A percentile compares a stretch with the other conserved stretches of the same genome.
Conservation (phyloP, 768 basidiomycete species). For the Piloderma croceum region DNA sequence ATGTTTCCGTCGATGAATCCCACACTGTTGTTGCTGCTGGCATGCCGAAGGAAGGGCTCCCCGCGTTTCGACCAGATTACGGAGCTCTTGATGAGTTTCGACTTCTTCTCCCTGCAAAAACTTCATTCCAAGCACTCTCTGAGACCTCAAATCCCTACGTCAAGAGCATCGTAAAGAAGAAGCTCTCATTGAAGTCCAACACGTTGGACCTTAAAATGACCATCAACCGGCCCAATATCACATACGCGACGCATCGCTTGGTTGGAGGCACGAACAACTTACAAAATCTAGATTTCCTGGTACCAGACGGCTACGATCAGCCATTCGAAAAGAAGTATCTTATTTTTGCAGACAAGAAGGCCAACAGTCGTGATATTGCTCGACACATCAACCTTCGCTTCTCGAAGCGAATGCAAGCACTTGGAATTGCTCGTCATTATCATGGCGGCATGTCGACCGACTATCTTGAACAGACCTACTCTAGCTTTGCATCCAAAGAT, state of each 20-base stretch:
- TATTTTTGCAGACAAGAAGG: slow-evolving; percentile 14
- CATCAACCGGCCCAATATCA: slow-evolving; percentile 24
- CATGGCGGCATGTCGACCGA: slow-evolving; percentile 22
- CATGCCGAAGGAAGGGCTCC: slow-evolving; percentile 11
- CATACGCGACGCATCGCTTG: slow-evolving; percentile 25
- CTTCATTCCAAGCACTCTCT: slow-evolving; percentile 13
- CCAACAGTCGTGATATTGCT: slow-evolving; percentile 6
- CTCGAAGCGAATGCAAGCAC: slow-evolving; percentile 3
- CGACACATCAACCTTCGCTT: slow-evolving; percentile 9
- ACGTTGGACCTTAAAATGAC: slow-evolving; percentile 13
- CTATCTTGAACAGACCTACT: slow-evolving; percentile 18
- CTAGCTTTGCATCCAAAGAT: slow-evolving; percentile 13
- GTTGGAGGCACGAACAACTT: slow-evolving; percentile 12
- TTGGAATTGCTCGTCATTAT: slow-evolving; percentile 20
- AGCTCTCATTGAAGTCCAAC: slow-evolving; percentile 7
- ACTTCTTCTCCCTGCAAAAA: slow-evolving; percentile 6
- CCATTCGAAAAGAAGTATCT: slow-evolving; percentile 7
- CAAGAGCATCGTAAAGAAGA: slow-evolving; percentile 10
- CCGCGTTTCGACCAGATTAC: slow-evolving; percentile 22
- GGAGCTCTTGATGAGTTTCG: slow-evolving; percentile 15
- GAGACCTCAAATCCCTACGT: slow-evolving; percentile 22
- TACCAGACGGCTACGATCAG: slow-evolving; percentile 4
- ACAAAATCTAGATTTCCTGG: slow-evolving; percentile 22
- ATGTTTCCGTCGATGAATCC: slow-evolving; percentile 20
- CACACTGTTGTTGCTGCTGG: slow-evolving; percentile 20